Base-by-base conservation (phyloP, 2,329 filamentous ascomycete genomes). In the Xylaria sp. region DNA sequence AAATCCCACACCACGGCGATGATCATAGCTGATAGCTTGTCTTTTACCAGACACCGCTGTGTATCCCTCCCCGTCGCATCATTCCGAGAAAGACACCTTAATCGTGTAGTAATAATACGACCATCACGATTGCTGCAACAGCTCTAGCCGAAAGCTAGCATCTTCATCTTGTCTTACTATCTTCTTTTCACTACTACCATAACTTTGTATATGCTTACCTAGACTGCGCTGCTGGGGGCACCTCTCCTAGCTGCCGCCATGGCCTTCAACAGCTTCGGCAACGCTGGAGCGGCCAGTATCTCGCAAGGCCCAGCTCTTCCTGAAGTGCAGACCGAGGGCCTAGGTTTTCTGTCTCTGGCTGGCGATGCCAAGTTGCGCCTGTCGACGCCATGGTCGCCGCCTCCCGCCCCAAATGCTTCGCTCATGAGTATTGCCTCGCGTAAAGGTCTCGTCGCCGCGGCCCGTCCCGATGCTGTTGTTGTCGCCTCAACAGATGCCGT, bases 341-440 rank as follows among this genome's bases (percentile, higher is more conserved):
- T 99, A 55, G 93, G 93, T 5, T 98, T 99, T 80, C 87, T 91
- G 71, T 88, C 92, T 58, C 81, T 97, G 50, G 89, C 90, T 62
- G 90, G 92, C 74, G 93, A 97, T 74, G 88, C 90, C 66, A 97
- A 95, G 80, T 81, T 98, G 72, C 92, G 90, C 77, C 82, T 98
- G 47, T 92, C 93, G 17, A 85, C 89, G 22, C 84, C 90, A 77
- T 98, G 95, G 94, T 87, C 91, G 45, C 82, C 87, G 42, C 84
- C 92, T 27, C 95, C 96, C 36, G 84, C 91, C 2, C 84, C 92
- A 4, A 93, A 91, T 50, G 89, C 93, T 13, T 96, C 93, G 1
- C 89, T 99, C 42, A 84, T 99, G 68, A 92, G 91, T 76, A 87
- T 98, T 71, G 94, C 95, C 61, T 90, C 93, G 36, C 87, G 85